A percentile compares a stretch with the other conserved stretches of the same genome.
Conservation (phyloP, 2,329 filamentous ascomycete species). For the Clonostachys byssicola region DNA sequence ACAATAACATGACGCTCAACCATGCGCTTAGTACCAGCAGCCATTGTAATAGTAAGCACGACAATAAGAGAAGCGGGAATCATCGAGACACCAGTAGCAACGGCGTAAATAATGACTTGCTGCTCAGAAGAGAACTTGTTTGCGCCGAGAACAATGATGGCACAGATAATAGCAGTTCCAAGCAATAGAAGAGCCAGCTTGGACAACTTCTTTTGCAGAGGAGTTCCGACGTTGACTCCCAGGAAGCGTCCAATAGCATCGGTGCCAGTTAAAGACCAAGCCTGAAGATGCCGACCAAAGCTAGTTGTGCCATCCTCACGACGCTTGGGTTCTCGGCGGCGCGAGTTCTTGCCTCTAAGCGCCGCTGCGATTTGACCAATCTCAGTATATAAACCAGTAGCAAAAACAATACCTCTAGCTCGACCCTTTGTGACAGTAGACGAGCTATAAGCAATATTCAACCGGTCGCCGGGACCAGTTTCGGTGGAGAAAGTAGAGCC, state of each 20-base stretch:
- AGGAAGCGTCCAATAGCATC: slow-evolving; percentile 39
- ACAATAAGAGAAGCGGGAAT: slow-evolving; percentile 43
- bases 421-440: slow-evolving; percentile 59
- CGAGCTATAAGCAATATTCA: slow-evolving; percentile 60
- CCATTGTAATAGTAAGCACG: slow-evolving; percentile 57
- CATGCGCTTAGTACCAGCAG: slow-evolving; percentile 50
- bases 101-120: slow-evolving; percentile 37
- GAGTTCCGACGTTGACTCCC: slow-evolving; percentile 54
- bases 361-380: slow-evolving; percentile 55
- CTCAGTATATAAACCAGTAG: slow-evolving; percentile 58
- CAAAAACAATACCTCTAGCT: slow-evolving; percentile 55
- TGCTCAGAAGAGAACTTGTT: slow-evolving; percentile 30
- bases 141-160: slow-evolving; percentile 37
- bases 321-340: slow-evolving; percentile 30
- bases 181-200: slow-evolving; percentile 67
- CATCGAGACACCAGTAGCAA: slow-evolving; percentile 42
- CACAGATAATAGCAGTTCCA: slow-evolving; percentile 46
- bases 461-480: slow-evolving; percentile 49
- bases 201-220: slow-evolving; percentile 64
- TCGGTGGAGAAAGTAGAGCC: slow-evolving; percentile 32
- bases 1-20: slow-evolving; percentile 48
- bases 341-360: slow-evolving; percentile 30
- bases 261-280: slow-evolving; percentile 27
- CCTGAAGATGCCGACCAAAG: slow-evolving; percentile 22
- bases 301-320: slow-evolving; percentile 33